phyloP scores from a whole-genome alignment of 331 rosid genomes.

The Telfairia occidentalis region DNA sequence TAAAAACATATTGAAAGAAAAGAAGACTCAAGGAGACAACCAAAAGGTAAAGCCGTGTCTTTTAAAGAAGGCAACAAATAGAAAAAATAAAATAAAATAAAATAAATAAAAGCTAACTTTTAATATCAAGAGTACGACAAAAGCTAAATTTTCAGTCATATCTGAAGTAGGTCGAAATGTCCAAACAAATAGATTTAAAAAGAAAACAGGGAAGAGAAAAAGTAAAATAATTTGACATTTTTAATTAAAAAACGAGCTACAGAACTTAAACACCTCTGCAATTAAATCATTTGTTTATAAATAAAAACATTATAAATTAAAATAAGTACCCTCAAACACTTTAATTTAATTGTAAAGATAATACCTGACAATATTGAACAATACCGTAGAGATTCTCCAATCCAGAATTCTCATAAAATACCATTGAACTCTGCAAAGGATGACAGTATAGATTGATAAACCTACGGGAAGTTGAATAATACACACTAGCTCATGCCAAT shows the following conservation, averaged over 20 bases:
- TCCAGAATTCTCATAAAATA: conserved; percentile 85
- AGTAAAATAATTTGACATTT: not conserved
- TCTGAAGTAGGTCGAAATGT: not conserved
- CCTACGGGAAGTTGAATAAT: conserved; percentile 4
- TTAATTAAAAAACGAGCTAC: not conserved
- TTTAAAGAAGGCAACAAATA: not conserved
- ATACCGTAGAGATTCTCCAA: conserved; percentile 88
- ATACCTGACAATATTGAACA: conserved; percentile 80
- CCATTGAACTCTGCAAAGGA: conserved; percentile 84
- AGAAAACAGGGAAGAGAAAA: not conserved
- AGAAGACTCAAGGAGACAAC: not conserved
- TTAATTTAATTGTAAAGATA: not conserved
- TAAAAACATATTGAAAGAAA: not conserved
- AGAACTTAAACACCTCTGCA: not conserved
- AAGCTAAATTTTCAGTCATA: not conserved
- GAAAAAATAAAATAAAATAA: not conserved
- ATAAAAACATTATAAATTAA: not conserved
- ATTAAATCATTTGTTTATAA: not conserved
- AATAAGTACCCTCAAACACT: not conserved
- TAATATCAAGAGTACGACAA: not conserved
- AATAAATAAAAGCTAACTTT: not conserved
- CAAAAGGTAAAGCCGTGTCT: not conserved
- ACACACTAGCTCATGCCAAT: not conserved
- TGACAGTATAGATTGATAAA: conserved; percentile 11
- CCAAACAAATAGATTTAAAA: not conserved